Base-by-base conservation (phyloP, 495 filamentous ascomycete genomes). In the Penicillium odoratum region DNA sequence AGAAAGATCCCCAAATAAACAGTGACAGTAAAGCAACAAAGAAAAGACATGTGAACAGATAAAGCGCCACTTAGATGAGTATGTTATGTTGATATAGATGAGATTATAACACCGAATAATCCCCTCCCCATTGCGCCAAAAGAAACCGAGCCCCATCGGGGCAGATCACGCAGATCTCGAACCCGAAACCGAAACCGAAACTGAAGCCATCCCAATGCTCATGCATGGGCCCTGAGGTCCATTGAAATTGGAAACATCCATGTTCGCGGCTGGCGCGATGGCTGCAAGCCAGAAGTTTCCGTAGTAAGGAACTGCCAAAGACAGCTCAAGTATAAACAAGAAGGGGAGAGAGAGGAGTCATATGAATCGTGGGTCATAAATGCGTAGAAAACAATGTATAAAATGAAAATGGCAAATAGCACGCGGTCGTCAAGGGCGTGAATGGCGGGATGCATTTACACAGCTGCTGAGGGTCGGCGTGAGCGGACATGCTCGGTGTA, bases 361-460 rank as follows among this genome's bases (percentile, higher is more conserved):
- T 25, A 30, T 6, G 26, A 34, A 36, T 46, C 18, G 38, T 44
- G 30, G 50, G 26, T 25, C 29, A 57, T 53, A 36, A 16, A 30
- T 16, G 36, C 18, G 15, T 28, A 43, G 31, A 44, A n/a, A 53
- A 25, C 3, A 31, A 18, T 2, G 21, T 59, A 46, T 30, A 46
- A 36, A 53, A 18, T 46, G 62, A 53, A 43, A 51, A 52, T 50
- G 55, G 57, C 55, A 51, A 45, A 54, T 57, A 55, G 56, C 65
- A 61, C 60, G 63, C 36, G 64, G 48, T 46, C 56, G 63, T 62
- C 55, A 65, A 48, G 55, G 61, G 68, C 62, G 60, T 70, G 48
- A 49, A 45, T 56, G 36, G 40, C 21, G 21, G 21, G 21, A 21
- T 21, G 21, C 21, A 21, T 21, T 21, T 21, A 21, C 21, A 21